These are phyloP conservation scores for Tirmania nivea DNA, from an alignment of 495 filamentous ascomycete genomes.

Conservation along the genomic window DNA sequence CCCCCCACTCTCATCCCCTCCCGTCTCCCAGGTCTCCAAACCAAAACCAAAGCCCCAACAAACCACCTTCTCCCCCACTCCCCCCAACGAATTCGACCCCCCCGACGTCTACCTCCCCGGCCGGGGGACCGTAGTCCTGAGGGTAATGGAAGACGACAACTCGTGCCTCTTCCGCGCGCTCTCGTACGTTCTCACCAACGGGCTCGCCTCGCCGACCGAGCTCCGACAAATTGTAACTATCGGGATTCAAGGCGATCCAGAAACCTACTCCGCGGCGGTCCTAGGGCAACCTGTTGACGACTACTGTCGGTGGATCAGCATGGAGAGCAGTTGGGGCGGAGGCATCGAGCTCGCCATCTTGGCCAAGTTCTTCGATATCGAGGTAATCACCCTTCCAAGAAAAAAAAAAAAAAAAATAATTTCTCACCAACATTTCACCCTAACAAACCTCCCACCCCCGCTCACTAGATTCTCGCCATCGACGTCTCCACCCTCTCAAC, in stretches of 20 bases:
- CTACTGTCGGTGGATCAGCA: slow-evolving; percentile 73
- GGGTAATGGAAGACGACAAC: slow-evolving; percentile 96
- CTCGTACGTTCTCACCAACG: slow-evolving; percentile 45
- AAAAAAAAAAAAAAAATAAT: no score
- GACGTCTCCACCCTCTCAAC: slow-evolving; percentile 39
- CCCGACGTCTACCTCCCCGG: slow-evolving; percentile 46
- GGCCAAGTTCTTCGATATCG: slow-evolving; percentile 62
- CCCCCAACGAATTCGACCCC: slow-evolving; percentile 31
- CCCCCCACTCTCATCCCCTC: slow-evolving; percentile 1
- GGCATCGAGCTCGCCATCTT: slow-evolving; percentile 75
- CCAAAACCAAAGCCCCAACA: slow-evolving; percentile 20
- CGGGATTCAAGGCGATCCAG: slow-evolving; percentile 49
- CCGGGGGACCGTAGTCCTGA: slow-evolving; percentile 47
- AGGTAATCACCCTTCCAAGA: slow-evolving; percentile 17
- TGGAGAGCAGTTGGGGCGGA: slow-evolving; percentile 71
- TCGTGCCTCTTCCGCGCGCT: slow-evolving; percentile 86
- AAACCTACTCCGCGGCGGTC: slow-evolving; percentile 49
- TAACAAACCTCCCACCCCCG: no score
- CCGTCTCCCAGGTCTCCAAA: slow-evolving; percentile 14
- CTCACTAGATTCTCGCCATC: slow-evolving; percentile 10
- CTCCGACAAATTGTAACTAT: slow-evolving; percentile 66
- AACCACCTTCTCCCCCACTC: background rate
- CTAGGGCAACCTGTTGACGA: slow-evolving; percentile 50
- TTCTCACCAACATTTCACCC: no score
- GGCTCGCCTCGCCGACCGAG: slow-evolving; percentile 45